Evolutionary conservation across 495 filamentous ascomycete genomes (phyloP).

Genomic region (Pyrenula aspistea): DNA sequence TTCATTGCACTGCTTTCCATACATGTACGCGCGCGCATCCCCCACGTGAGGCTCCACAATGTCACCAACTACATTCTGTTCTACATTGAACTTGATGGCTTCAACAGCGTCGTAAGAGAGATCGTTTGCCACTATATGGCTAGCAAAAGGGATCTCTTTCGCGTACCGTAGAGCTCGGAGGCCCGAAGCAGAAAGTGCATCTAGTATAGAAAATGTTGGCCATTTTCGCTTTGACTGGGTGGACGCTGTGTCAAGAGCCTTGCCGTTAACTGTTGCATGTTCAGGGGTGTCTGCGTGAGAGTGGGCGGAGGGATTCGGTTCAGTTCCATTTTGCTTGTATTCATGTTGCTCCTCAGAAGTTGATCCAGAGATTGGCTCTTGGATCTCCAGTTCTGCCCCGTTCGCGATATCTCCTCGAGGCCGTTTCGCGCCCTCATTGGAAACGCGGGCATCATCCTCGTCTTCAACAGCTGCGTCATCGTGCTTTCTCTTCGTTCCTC

Average conservation of each 20-base stretch:
- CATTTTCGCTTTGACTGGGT: constrained; percentile 4
- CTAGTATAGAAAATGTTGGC: constrained; percentile 63
- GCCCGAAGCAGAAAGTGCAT: constrained; percentile 90
- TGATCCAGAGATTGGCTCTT: no score
- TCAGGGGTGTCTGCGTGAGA: constrained; percentile 4
- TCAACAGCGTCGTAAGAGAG: constrained; percentile 63
- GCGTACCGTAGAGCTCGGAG: constrained; percentile 86
- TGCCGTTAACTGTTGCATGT: neutral
- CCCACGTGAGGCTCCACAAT: constrained; percentile 62
- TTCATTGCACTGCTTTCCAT: constrained; percentile 33
- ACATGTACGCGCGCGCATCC: constrained; percentile 89
- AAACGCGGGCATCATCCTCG: constrained; percentile 5
- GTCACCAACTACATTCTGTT: constrained; percentile 61
- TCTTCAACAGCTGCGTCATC: constrained; percentile 12
- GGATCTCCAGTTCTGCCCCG: constrained; percentile 7
- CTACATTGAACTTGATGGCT: constrained; percentile 70
- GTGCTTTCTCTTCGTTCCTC: constrained; percentile 8
- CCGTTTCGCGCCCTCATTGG: constrained; percentile 1
- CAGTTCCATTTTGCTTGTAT: neutral
- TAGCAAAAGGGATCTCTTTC: constrained; percentile 73
- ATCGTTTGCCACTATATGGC: constrained; percentile 81
- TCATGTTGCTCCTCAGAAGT: constrained; percentile 1
- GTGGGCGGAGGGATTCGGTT: neutral
- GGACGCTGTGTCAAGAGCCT: neutral
- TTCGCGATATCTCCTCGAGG: neutral